A percentile compares a stretch with the other conserved stretches of the same genome.
Evolutionary conservation across 129 eudicot genomes (phyloP).

Genomic region (Tanacetum coccineum): DNA sequence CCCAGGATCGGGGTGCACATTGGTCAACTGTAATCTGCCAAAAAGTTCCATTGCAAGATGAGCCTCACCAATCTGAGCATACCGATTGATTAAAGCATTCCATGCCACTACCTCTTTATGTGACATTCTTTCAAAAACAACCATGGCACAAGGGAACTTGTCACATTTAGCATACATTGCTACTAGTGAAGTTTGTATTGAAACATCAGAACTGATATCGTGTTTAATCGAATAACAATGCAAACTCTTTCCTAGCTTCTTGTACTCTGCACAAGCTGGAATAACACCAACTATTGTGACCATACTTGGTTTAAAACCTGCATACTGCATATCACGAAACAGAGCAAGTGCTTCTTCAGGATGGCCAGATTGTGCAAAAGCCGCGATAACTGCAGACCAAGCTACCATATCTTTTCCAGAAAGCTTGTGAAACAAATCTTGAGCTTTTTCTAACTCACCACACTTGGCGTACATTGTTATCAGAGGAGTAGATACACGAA

Average conservation of each 20-base stretch:
- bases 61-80: slow-evolving; percentile 50
- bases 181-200: slow-evolving; percentile 53
- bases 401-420: slow-evolving; percentile 63
- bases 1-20: slow-evolving; percentile 49
- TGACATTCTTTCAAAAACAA: slow-evolving; percentile 42
- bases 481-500: slow-evolving; percentile 53
- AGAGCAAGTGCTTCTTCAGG: slow-evolving; percentile 49
- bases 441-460: slow-evolving; percentile 52
- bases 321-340: slow-evolving; percentile 54
- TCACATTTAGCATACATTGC: slow-evolving; percentile 70
- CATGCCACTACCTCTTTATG: slow-evolving; percentile 56
- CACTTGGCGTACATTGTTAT: slow-evolving; percentile 68
- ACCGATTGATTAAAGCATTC: slow-evolving; percentile 62
- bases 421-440: slow-evolving; percentile 38
- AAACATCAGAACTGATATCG: slow-evolving; percentile 29
- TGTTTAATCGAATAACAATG: slow-evolving; percentile 58
- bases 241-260: slow-evolving; percentile 51
- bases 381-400: slow-evolving; percentile 72
- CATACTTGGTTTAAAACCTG: slow-evolving; percentile 44
- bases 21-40: slow-evolving; percentile 32
- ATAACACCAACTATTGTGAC: slow-evolving; percentile 56
- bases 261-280: slow-evolving; percentile 60
- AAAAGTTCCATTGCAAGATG: slow-evolving; percentile 38
- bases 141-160: slow-evolving; percentile 33
- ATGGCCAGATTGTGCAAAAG: slow-evolving; percentile 54